A percentile compares a stretch with the other conserved stretches of the same genome.
Conservation (phyloP, 805 yeast genomes). For the Starmerella sp. region DNA sequence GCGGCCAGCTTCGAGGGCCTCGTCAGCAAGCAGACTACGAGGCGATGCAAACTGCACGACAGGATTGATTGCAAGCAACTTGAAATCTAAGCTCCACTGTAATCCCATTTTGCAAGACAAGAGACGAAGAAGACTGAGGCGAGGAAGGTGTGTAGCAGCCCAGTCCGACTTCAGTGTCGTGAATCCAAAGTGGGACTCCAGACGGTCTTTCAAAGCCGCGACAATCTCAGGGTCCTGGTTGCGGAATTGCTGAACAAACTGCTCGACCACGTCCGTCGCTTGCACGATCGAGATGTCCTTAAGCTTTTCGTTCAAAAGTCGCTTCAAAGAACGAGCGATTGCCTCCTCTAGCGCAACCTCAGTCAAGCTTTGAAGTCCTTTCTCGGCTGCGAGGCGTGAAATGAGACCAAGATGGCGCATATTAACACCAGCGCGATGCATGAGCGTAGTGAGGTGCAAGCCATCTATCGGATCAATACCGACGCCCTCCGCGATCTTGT, state of each 20-base stretch:
- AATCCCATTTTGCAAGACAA: constrained; percentile 71
- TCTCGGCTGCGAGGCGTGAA: constrained; percentile 33
- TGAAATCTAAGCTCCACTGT: constrained; percentile 58
- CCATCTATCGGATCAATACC: constrained; percentile 66
- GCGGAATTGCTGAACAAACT: constrained; percentile 58
- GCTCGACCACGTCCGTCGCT: constrained; percentile 51
- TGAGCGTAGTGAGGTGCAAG: constrained; percentile 47
- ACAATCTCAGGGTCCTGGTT: constrained; percentile 28
- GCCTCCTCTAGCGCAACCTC: constrained; percentile 51
- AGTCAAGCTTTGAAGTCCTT: constrained; percentile 37
- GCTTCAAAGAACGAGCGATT: constrained; percentile 70
- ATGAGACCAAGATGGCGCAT: constrained; percentile 72
- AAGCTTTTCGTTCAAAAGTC: constrained; percentile 46
- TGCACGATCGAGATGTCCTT: constrained; percentile 40
- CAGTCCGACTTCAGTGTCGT: constrained; percentile 40
- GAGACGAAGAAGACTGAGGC: constrained; percentile 44
- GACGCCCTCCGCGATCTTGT: constrained; percentile 42
- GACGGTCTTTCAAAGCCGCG: constrained; percentile 33
- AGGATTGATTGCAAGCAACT: constrained; percentile 62
- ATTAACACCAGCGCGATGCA: constrained; percentile 80
- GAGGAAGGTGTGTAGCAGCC: constrained; percentile 23
- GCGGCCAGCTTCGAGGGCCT: constrained; percentile 39
- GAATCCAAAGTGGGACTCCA: constrained; percentile 52
- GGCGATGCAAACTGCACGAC: constrained; percentile 60
- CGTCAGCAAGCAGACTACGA: constrained; percentile 58